Conservation (phyloP, 805 yeast genomes). For the Pichia deserticola region DNA sequence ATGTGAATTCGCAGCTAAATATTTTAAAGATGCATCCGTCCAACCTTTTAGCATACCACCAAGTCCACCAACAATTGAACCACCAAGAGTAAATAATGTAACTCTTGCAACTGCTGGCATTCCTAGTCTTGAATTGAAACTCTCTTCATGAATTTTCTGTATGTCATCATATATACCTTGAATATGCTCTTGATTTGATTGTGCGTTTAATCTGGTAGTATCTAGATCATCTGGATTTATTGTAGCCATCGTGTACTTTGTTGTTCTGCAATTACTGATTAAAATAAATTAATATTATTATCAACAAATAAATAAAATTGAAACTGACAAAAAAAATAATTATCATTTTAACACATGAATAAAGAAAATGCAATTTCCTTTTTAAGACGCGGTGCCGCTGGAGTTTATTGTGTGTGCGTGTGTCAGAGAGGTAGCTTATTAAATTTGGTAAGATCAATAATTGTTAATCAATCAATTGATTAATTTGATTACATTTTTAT, state of each 20-base stretch:
- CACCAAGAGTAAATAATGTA: conserved; percentile 31
- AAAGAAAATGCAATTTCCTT: no score
- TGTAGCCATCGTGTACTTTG: conserved; percentile 6
- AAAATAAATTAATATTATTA: no score
- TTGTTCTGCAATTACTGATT: no score
- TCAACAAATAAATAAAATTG: no score
- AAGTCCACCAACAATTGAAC: conserved; percentile 38
- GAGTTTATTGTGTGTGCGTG: no score
- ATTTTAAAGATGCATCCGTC: conserved; percentile 46
- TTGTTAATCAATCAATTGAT: no score
- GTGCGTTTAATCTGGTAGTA: conserved; percentile 9
- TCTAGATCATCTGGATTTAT: conserved; percentile 14
- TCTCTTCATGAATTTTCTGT: conserved; percentile 12
- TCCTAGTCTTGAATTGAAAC: conserved; percentile 34
- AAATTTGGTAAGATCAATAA: no score
- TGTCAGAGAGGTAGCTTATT: no score
- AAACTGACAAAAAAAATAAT: no score
- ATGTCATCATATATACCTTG: conserved; percentile 10
- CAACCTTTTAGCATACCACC: conserved; percentile 59
- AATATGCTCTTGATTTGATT: conserved; percentile 9
- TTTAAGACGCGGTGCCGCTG: no score
- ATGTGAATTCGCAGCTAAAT: conserved; percentile 75
- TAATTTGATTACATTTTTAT: no score
- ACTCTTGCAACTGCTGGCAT: conserved; percentile 41
- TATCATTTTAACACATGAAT: no score